Conservation (phyloP, 2,329 filamentous ascomycete species). For the Colletotrichum lindemuthianum region DNA sequence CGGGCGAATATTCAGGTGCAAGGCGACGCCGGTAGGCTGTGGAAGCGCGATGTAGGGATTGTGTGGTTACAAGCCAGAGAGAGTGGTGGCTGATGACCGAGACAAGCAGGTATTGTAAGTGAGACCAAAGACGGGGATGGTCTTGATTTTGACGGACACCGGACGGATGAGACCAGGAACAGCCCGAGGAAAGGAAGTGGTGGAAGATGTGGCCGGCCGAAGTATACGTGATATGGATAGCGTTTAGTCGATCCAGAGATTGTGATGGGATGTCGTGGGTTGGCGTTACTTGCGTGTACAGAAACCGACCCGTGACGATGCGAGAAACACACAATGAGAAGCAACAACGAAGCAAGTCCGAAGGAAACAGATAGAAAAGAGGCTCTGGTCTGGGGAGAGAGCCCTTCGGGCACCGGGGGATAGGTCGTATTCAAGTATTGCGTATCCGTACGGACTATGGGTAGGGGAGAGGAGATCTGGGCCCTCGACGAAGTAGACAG, state of each 20-base stretch:
- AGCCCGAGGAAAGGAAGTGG: constrained; percentile 22
- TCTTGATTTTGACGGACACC: constrained; percentile 25
- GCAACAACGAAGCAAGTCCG: constrained; percentile 18
- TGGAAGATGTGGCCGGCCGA: constrained; percentile 12
- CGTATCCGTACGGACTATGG: not conserved
- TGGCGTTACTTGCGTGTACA: constrained; percentile 10
- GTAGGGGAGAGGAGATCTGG: constrained; percentile 15
- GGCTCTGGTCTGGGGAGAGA: constrained; percentile 2
- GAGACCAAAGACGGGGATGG: constrained; percentile 20
- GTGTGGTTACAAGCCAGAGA: constrained; percentile 9
- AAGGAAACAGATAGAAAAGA: constrained; percentile 21
- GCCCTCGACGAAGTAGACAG: constrained; percentile 4
- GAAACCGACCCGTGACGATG: constrained; percentile 20
- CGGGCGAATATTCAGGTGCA: constrained; percentile 7
- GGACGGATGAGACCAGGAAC: constrained; percentile 1
- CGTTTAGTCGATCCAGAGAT: not conserved
- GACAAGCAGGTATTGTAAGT: constrained; percentile 17
- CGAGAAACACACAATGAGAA: constrained; percentile 19
- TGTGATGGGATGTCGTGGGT: constrained; percentile 7
- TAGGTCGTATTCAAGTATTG: constrained; percentile 30
- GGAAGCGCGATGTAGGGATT: constrained; percentile 2
- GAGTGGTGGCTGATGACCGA: constrained; percentile 29
- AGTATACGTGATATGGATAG: not conserved
- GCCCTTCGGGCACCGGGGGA: constrained; percentile 5
- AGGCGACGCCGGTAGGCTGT: constrained; percentile 7